phyloP scores from a whole-genome alignment of 768 basidiomycete species.

The Suillus brevipes region DNA sequence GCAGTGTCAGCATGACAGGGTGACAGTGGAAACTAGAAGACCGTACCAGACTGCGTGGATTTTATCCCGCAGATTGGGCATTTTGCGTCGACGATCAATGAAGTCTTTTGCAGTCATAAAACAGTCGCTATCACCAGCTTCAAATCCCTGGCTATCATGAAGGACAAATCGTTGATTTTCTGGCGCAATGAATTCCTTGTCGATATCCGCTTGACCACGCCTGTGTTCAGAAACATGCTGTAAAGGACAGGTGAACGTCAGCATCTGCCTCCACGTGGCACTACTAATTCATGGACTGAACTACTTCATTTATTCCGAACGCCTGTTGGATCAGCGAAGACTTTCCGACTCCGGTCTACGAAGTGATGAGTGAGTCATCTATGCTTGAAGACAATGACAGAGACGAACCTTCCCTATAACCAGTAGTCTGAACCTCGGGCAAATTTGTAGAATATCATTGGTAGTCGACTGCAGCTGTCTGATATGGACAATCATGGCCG shows the following conservation, averaged over 20 bases:
- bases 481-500: background rate
- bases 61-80: conserved; percentile 13
- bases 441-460: conserved; percentile 1
- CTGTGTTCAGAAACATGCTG: conserved; percentile 5
- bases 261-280: background rate
- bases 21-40: background rate
- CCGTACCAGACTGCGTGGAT: conserved; percentile 19
- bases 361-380: background rate
- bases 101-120: conserved; percentile 12
- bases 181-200: conserved; percentile 13
- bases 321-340: conserved; percentile 11
- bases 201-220: conserved; percentile 15
- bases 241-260: background rate
- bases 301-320: conserved; percentile 9
- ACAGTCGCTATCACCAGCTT: conserved; percentile 11
- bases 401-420: conserved; percentile 12
- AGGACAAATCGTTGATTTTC: conserved; percentile 18
- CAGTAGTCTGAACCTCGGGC: conserved; percentile 11
- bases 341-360: conserved; percentile 10
- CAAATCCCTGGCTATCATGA: conserved; percentile 18
- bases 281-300: background rate
- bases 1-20: background rate
- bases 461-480: conserved; percentile 10
- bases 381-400: background rate
- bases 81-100: conserved; percentile 11